Conservation (phyloP, 495 filamentous ascomycete genomes). For the Neurospora sp. region DNA sequence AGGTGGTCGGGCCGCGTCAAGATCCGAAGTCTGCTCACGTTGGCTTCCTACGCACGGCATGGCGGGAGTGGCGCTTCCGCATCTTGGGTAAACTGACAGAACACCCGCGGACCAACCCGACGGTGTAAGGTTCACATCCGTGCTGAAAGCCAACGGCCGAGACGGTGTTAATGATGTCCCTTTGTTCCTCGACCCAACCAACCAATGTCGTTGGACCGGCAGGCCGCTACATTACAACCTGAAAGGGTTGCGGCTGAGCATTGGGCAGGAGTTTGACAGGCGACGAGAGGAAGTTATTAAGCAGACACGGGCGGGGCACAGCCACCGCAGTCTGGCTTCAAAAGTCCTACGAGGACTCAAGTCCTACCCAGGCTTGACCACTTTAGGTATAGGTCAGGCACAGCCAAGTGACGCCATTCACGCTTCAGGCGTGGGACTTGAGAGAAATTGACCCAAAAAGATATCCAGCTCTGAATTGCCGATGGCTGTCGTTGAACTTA, state of each 20-base stretch:
- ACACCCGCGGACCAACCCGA: not conserved
- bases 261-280: not conserved
- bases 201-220: not conserved
- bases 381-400: constrained; percentile 24
- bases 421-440: constrained; percentile 7
- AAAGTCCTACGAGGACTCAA: constrained; percentile 21
- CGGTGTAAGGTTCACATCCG: not conserved
- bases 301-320: not conserved
- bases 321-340: not conserved
- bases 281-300: not conserved
- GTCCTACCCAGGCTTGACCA: constrained; percentile 18
- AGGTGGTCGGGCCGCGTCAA: not conserved
- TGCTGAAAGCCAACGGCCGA: not conserved
- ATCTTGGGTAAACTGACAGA: not conserved
- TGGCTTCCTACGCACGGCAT: not conserved
- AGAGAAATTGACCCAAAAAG: not conserved
- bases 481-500: not conserved
- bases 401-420: constrained; percentile 6
- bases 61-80: not conserved
- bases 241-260: not conserved
- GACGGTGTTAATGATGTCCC: not conserved
- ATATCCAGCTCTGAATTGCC: not conserved
- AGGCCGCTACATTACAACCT: not conserved
- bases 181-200: not conserved
- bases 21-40: not conserved